Base-by-base conservation (phyloP, 257 asterid species). In the Solanum ahanhuiri region DNA sequence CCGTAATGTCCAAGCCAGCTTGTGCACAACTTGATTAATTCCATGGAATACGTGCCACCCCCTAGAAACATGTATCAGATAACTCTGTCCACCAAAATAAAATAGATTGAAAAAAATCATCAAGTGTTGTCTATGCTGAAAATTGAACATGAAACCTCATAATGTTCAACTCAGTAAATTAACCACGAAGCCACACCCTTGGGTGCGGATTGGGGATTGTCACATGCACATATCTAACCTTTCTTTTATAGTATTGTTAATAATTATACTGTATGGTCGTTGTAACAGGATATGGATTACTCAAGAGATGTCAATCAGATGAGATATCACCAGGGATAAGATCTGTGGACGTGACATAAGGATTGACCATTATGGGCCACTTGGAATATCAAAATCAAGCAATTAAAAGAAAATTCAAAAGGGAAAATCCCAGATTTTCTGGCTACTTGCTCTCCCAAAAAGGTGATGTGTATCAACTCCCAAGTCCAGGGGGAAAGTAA, bases 301-400 rank as follows among this genome's bases (percentile, higher is more conserved):
- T 89, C 96, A 67, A 92, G 96, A 86, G 95, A 88, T 87, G 89
- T 83, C 54, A 89, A 85, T 82, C 90, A 87, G 87, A 81, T 91
- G 91, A 87, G 91, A 87, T 91, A 92, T 93, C 94, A 89, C 63
- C 93, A 91, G 89, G 95, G 96, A 93, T 93, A 92, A 95, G 94
- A 92, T 91, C 88, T 83, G 86, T 34, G 71, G 95, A 92, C 81
- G 96, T 94, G 98, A 94, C 86, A 66, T 84, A 91, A 57, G 33
- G 67, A 75, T 89, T 92, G 89, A 91, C 82, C 83, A 43, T 66
- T 67, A 72, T 87, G 88, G 88, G 88, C 89, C 86, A 87, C 87
- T 87, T 83, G 86, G 82, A 87, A 88, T 60, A 35, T 60, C 48
- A 22, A 86, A 75, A 58, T 31, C 76, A 70, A 28, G 77, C n/a